Percentiles rank a stretch among this genome's conserved stretches.
Conservation (phyloP, 208 protist genomes). For the Giardia duodenalis region DNA sequence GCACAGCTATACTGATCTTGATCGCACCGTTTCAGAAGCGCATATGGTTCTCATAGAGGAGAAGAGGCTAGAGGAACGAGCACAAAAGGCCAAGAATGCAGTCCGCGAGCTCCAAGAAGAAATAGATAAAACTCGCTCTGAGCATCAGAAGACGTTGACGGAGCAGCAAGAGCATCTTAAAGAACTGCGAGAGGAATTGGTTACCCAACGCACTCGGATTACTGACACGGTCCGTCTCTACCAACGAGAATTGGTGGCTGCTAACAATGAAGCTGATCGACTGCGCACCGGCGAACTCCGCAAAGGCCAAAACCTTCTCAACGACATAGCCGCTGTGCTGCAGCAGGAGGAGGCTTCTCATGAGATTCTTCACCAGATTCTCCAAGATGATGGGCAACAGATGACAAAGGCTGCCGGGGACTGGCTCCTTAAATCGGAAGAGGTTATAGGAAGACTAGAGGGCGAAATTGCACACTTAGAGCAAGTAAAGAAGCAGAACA, state of each 20-base stretch:
- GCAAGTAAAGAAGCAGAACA: constrained; percentile 1
- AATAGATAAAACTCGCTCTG: neutral
- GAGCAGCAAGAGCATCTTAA: constrained; percentile 18
- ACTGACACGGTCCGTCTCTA: neutral
- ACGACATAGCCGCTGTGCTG: constrained; percentile 13
- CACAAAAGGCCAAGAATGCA: neutral
- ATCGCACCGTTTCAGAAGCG: neutral
- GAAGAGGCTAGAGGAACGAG: neutral
- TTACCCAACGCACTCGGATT: constrained; percentile 6
- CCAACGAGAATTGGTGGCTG: neutral
- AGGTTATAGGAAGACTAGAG: neutral
- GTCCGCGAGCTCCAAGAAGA: constrained; percentile 27
- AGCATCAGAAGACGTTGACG: constrained; percentile 20
- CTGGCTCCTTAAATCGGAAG: neutral
- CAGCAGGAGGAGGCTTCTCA: constrained; percentile 11
- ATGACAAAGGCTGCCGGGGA: constrained; percentile 12
- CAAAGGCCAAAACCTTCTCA: neutral
- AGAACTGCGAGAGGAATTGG: neutral
- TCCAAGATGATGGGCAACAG: neutral
- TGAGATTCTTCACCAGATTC: constrained; percentile 13
- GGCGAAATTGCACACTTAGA: constrained; percentile 21
- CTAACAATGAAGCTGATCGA: constrained; percentile 15
- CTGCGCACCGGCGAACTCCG: constrained; percentile 16
- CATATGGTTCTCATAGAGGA: neutral
- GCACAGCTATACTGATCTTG: constrained; percentile 30